These are phyloP conservation scores for Phialemoniopsis sp. DNA, from an alignment of 2,329 filamentous ascomycete genomes.

Conservation along the genomic window DNA sequence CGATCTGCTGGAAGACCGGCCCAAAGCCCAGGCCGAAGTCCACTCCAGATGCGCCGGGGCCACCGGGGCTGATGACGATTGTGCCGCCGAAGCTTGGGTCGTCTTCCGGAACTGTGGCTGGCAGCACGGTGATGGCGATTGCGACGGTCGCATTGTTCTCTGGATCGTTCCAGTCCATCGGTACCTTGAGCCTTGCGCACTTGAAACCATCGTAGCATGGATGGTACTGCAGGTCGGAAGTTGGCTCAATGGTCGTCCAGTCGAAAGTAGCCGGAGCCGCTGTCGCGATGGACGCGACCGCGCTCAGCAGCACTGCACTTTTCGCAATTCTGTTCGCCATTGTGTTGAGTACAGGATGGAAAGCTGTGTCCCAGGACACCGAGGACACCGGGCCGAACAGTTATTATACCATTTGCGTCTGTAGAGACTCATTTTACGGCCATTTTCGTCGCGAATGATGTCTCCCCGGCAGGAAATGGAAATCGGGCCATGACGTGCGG, in stretches of 20 bases:
- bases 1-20: slow-evolving; percentile 19
- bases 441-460: too few species aligned
- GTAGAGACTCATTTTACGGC: too few species aligned
- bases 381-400: too few species aligned
- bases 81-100: slow-evolving; percentile 35
- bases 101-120: slow-evolving; percentile 25
- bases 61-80: slow-evolving; percentile 39
- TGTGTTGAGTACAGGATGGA: too few species aligned
- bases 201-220: slow-evolving; percentile 30
- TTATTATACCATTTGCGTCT: too few species aligned
- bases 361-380: too few species aligned
- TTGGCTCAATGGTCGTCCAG: slow-evolving; percentile 29
- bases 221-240: slow-evolving; percentile 28
- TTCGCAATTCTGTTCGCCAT: too few species aligned
- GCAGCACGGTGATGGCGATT: slow-evolving; percentile 35
- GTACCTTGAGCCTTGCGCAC: slow-evolving; percentile 37
- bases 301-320: too few species aligned
- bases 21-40: slow-evolving; percentile 17
- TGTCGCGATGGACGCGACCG: too few species aligned
- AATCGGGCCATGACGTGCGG: too few species aligned
- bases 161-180: slow-evolving; percentile 34
- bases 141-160: slow-evolving; percentile 22
- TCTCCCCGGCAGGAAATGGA: too few species aligned
- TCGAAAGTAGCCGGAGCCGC: slow-evolving; percentile 17
- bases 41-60: slow-evolving; percentile 37